Base-by-base conservation (phyloP, 1,284 basidiomycete species). In the Paramarasmius palmivorus region DNA sequence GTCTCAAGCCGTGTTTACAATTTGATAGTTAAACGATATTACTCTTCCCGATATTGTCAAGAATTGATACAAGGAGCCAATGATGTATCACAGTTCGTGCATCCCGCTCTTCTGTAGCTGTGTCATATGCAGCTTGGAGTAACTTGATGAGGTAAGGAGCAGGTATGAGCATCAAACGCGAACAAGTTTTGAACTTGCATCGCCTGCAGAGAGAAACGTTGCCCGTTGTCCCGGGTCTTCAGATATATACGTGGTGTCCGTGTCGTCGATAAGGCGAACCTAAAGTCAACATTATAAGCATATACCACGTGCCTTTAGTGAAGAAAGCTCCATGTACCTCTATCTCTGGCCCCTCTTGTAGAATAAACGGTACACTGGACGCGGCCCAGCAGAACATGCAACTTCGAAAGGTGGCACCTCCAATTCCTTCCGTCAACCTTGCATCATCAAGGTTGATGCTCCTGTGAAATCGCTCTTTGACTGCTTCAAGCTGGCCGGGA, bases 361-460 rank as follows among this genome's bases (percentile, higher is more conserved):
- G 17, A 20, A 44, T 10, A 29, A 15, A 17, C 19, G 50, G 50
- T 20, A 44, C 36, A 2, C 52, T 35, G 8, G 52, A 17, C 4
- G 25, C 37, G 1, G 52, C 32, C 52, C 52, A 53, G 23, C 44
- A 47, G 17, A 53, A 29, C 37, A 53, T 46, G 22, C 34, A 29
- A 32, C 47, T 36, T 23, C 52, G 4, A 20, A 39, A 53, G 7
- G 14, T 39, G 2, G 36, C 23, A 7, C 48, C 23, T 19, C 26
- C n/a, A 12, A 53, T 15, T 19, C 26, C 4, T 14, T 37, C 36
- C n/a, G n/a, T n/a, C n/a, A n/a, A n/a, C n/a, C n/a, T n/a, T n/a
- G n/a, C n/a, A 6, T 32, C 29, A 32, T 32, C 6, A 4, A 40
- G 9, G 10, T 38, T 29, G 8, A 29, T 14, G 2, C 10, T 7